Conservation (phyloP, 116 monocot genomes). For the Iris pallida region DNA sequence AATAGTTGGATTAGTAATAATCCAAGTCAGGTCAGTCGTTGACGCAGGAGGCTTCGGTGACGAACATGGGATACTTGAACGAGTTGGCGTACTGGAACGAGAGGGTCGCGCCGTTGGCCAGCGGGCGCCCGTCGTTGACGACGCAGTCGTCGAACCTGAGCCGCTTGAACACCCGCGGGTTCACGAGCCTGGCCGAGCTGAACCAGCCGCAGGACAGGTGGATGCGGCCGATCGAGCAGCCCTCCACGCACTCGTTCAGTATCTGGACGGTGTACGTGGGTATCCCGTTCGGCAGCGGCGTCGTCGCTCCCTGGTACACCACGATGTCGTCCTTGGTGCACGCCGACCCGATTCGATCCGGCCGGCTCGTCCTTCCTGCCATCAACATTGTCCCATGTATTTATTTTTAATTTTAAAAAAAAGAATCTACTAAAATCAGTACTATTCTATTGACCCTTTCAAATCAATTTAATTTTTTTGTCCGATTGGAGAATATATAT, state of each 20-base stretch:
- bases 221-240: conserved; percentile 38
- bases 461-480: too few relatives aligned
- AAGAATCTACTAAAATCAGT: too few relatives aligned
- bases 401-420: too few relatives aligned
- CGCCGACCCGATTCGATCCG: conserved; percentile 4
- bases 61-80: conserved; percentile 31
- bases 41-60: conserved; percentile 36
- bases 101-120: conserved; percentile 31
- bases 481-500: too few relatives aligned
- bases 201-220: conserved; percentile 71
- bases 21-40: too few relatives aligned
- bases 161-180: conserved; percentile 54
- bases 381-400: not conserved
- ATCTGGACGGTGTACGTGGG: conserved; percentile 73
- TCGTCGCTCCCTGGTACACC: conserved; percentile 35
- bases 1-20: too few relatives aligned
- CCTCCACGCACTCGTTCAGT: conserved; percentile 38
- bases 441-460: too few relatives aligned
- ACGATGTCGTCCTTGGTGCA: conserved; percentile 38
- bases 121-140: conserved; percentile 42
- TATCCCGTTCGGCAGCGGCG: conserved; percentile 54
- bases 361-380: not conserved
- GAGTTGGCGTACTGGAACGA: conserved; percentile 69
- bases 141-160: conserved; percentile 49
- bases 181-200: conserved; percentile 52